Evolutionary conservation across 2,329 filamentous ascomycete genomes (phyloP), one percentile per base, ranked within the genome.

Genomic region (Neospermospora avenae): DNA sequence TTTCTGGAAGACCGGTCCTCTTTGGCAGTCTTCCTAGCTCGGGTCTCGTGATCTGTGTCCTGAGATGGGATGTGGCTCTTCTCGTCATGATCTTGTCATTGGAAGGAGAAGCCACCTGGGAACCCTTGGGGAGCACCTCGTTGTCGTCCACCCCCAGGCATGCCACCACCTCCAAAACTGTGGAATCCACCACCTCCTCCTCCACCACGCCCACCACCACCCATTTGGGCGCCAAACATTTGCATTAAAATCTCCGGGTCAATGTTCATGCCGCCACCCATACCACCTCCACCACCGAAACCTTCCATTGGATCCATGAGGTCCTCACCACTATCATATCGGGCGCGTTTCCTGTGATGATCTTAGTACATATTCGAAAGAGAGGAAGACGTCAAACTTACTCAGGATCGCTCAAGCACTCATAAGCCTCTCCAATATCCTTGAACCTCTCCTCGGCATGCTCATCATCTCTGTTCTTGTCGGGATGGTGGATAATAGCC

Each of bases 381-480:
- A 4, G n/a, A 20, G 11, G 6, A 57, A 11, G 2, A 25, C 1
- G 20, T 6, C 4, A 42, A 48, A 85, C 88, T 77, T 89, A 92
- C 88, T 96, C 87, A 78, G 92, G 81, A 76, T 99, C 95, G 72
- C 90, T 96, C 77, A 99, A 79, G 53, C 89, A 96, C 78, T 99
- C 95, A 74, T 99, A 96, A 42, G 93, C 93, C 80, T 99, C 95
- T 70, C 92, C 90, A 74, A 97, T 90, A 74, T 99, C 95, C 84
- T 99, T 98, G 84, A 99, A 99, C 72, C 90, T 87, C 69, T 91
- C 89, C 70, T 92, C 93, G 63, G 95, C 95, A 55, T 85, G 81
- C 60, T 86, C 83, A 69, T 97, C 90, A 64, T 89, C 90, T 0
- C 89, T 91, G 77, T 98, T 99, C 85, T 99, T 99, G 79, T 99